Base-by-base conservation (phyloP, 1,284 basidiomycete species). In the Agaricales sp. region DNA sequence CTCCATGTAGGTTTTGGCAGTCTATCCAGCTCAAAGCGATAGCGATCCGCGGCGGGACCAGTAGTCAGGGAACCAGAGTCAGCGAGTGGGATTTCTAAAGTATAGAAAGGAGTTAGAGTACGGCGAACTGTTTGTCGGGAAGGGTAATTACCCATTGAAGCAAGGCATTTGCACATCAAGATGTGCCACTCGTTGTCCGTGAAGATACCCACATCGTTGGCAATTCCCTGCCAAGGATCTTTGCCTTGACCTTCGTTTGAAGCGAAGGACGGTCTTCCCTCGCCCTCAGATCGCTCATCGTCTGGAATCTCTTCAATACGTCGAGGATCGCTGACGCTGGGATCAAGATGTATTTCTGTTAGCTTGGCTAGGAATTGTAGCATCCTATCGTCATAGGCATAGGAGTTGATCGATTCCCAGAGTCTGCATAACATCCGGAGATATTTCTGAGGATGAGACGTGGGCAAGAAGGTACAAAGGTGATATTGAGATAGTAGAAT, bases 91-190 rank as follows among this genome's bases (percentile, higher is more conserved):
- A 87, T 86, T 61, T 84, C 83, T 86, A 58, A 25, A 44, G 45
- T 20, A 20, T 44, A 25, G 0, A 52, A 46, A 45, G 39, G 48
- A 46, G 50, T 44, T 22, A 37, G 46, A 13, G 47, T 56, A 51
- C 16, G 57, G 13, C 38, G 39, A 47, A 49, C 57, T 25, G 50
- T 57, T 47, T 23, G 48, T 46, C 39, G 55, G 53, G 49, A 23
- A 48, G 49, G 35, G 53, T 51, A 56, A 86, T 55, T 66, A 91
- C 80, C 89, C 75, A 94, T 89, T 1, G 87, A 87, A 6, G 85
- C 77, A 47, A 97, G 70, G 62, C 88, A 92, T 68, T 94, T 94
- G 58, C 86, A 87, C 90, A 96, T 95, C 59, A 97, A 72, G 53
- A 86, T 77, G 57, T 82, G 78, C 77, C 89, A 96, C 61, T 96